Evolutionary conservation across 2,329 filamentous ascomycete genomes (phyloP), one percentile per base, ranked within the genome.

Genomic region (Apiospora sp.): DNA sequence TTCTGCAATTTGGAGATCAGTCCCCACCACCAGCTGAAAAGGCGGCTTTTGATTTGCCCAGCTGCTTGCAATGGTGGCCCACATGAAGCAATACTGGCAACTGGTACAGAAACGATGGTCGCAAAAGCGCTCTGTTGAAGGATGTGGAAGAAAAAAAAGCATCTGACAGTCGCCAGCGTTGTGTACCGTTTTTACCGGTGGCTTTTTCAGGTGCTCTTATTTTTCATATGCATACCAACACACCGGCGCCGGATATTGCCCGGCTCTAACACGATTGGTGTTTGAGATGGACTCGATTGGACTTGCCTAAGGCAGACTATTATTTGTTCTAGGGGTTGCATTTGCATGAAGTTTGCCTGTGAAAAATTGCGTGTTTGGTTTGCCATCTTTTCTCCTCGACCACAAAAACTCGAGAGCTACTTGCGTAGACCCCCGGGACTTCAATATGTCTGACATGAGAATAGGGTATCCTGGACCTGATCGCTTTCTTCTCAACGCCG

Each of bases 81-180:
- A 64, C 30, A 64, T 64, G 58, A 64, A 64, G 58, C 34, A 64
- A 41, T 64, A 8, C 37, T 37, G 37, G 37, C 37, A 37, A 37
- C 37, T 7, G 6, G 6, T 41, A 64, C 34, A 41, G 34, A 5
- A n/a, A 13, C 27, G 54, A 61, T 34, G 51, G 51, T 34, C 51
- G 51, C 24, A 30, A 54, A 27, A 54, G 24, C 51, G 24, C 27
- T 14, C 51, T 54, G 51, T 14, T 5, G 13, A 54, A 8, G 27
- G 19, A 30, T 22, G 24, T 10, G 22, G 49, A 48, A 68, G 49
- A 69, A 69, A 68, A 48, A 68, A 68, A 69, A 69, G 44, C 67
- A 69, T 69, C 67, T 69, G 67, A 69, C 44, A 69, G 44, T 49
- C 44, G 49, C 44, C 43, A 48, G 24, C 24, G 37, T 41, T 41